phyloP scores from a whole-genome alignment of 2,329 filamentous ascomycete genomes.

The Fusarium zealandicum region DNA sequence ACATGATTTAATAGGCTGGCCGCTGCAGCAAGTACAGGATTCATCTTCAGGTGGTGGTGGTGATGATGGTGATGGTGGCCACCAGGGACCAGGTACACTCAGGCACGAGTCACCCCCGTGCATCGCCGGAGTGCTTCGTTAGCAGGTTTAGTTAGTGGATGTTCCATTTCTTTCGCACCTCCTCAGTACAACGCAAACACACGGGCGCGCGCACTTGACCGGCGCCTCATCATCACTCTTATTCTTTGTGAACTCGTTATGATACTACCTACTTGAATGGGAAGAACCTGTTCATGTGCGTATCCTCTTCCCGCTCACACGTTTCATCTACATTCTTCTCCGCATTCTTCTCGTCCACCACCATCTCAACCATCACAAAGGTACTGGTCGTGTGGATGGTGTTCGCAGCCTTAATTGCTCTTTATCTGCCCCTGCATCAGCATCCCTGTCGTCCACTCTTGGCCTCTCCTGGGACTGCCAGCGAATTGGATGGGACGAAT shows the following conservation, averaged over 20 bases:
- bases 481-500: constrained; percentile 11
- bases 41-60: constrained; percentile 32
- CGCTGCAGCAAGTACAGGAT: constrained; percentile 19
- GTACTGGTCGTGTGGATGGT: constrained; percentile 5
- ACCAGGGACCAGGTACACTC: constrained; percentile 8
- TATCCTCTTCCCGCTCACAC: constrained; percentile 16
- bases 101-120: constrained; percentile 1
- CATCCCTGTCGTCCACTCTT: constrained; percentile 32
- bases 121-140: constrained; percentile 3
- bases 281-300: constrained; percentile 24
- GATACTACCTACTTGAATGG: constrained; percentile 4
- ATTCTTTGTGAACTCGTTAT: neutral
- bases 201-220: constrained; percentile 10
- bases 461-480: constrained; percentile 13
- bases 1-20: neutral
- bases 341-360: constrained; percentile 10
- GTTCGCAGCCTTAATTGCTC: constrained; percentile 14
- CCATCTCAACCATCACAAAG: neutral
- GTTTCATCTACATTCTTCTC: constrained; percentile 37
- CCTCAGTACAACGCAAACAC: constrained; percentile 20
- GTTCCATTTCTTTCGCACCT: neutral
- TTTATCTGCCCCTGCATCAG: constrained; percentile 38
- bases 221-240: constrained; percentile 4
- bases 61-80: constrained; percentile 32
- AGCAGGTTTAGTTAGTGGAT: neutral